Conservation (phyloP, 208 protist genomes). For the Histomonas meleagridis region DNA sequence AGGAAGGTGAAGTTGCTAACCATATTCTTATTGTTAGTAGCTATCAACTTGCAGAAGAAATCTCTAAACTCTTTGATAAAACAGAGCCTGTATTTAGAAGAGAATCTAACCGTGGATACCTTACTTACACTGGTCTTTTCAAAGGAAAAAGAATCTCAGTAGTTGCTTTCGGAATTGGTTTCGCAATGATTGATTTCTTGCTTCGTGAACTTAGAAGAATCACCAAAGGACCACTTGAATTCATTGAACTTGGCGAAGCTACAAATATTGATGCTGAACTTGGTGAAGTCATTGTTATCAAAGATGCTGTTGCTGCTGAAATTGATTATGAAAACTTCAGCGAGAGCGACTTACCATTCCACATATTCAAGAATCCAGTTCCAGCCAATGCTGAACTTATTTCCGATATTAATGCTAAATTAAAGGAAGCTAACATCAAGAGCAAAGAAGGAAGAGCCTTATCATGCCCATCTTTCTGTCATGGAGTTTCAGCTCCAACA, state of each 20-base stretch:
- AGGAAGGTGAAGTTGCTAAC: background rate
- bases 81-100: background rate
- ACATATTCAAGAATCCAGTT: background rate
- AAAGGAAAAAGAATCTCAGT: background rate
- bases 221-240: background rate
- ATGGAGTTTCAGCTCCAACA: background rate
- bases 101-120: slow-evolving; percentile 15
- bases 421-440: background rate
- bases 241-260: background rate
- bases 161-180: slow-evolving; percentile 7
- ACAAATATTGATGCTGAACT: background rate
- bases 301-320: slow-evolving; percentile 7
- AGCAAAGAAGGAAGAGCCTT: background rate
- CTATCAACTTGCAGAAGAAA: slow-evolving; percentile 1
- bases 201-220: background rate
- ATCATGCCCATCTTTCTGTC: slow-evolving; percentile 1
- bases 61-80: background rate
- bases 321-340: slow-evolving; percentile 26
- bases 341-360: background rate
- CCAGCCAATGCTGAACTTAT: background rate
- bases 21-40: background rate
- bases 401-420: background rate
- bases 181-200: slow-evolving; percentile 29
- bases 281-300: background rate
- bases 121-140: background rate